Percentiles rank a stretch among this genome's conserved stretches.
Evolutionary conservation across 176 grass and related monocot species (phyloP).

Genomic region (Echinochloa phyllopogon): DNA sequence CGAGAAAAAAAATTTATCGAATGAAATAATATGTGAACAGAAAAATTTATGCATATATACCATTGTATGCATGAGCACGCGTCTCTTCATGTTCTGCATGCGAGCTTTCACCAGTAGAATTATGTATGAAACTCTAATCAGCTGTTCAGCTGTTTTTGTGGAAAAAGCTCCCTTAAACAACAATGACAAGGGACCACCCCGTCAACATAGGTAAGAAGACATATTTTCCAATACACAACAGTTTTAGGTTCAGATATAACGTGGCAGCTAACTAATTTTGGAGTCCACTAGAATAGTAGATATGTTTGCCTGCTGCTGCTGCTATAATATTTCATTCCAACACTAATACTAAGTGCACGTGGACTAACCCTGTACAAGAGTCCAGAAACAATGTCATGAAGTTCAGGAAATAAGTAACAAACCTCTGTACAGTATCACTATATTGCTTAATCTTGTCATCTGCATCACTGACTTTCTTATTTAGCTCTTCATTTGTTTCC

Average conservation of each 20-base stretch:
- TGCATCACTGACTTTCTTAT: slow-evolving; percentile 56
- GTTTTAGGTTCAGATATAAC: slow-evolving; percentile 20
- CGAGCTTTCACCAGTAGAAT: neutral
- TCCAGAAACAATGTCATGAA: slow-evolving; percentile 27
- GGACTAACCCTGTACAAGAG: slow-evolving; percentile 23
- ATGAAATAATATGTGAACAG: neutral
- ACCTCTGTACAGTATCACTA: slow-evolving; percentile 62
- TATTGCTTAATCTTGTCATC: slow-evolving; percentile 60
- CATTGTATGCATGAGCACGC: slow-evolving; percentile 1
- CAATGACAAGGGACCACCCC: slow-evolving; percentile 4
- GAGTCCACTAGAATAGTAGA: slow-evolving; percentile 21
- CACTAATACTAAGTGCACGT: slow-evolving; percentile 13
- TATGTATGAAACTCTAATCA: slow-evolving; percentile 13
- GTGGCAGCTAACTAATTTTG: slow-evolving; percentile 4
- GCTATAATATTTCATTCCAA: slow-evolving; percentile 13
- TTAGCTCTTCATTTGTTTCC: slow-evolving; percentile 65
- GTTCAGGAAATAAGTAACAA: slow-evolving; percentile 37
- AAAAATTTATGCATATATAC: neutral
- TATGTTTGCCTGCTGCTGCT: neutral
- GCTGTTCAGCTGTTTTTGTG: neutral
- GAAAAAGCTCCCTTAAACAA: slow-evolving; percentile 19
- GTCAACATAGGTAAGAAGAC: slow-evolving; percentile 2
- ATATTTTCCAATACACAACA: slow-evolving; percentile 4
- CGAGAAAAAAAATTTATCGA: too few species aligned
- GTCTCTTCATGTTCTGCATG: neutral